Percentiles rank a stretch among this genome's conserved stretches.
Conservation (phyloP, 306 rosid species). For the Pyrus communis region DNA sequence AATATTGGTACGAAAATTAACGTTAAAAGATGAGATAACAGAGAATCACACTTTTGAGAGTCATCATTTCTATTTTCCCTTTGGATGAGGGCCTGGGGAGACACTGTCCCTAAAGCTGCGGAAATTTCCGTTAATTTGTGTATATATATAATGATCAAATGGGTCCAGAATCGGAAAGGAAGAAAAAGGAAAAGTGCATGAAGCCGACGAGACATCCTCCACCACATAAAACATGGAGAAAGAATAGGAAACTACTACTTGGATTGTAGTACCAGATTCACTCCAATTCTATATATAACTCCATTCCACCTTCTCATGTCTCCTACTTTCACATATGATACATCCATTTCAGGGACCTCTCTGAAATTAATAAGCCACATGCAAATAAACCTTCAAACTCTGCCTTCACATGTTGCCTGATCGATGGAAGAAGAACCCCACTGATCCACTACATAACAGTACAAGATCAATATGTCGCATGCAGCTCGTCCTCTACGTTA, state of each 20-base stretch:
- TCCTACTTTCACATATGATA: not conserved
- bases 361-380: not conserved
- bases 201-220: conserved; percentile 35
- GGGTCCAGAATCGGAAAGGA: conserved; percentile 34
- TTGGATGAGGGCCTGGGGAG: not conserved
- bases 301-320: not conserved
- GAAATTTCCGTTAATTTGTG: conserved; percentile 1
- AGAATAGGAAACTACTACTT: conserved; percentile 6
- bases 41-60: too few relatives aligned
- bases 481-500: not conserved
- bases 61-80: too few relatives aligned
- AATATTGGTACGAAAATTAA: too few relatives aligned
- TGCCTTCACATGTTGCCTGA: not conserved
- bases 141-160: conserved; percentile 1
- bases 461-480: not conserved
- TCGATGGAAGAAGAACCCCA: not conserved
- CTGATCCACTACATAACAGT: not conserved
- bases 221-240: conserved; percentile 28
- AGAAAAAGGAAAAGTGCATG: conserved; percentile 44
- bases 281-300: not conserved
- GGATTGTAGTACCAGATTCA: not conserved
- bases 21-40: too few relatives aligned
- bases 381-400: not conserved
- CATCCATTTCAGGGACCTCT: not conserved
- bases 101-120: not conserved